phyloP scores from a whole-genome alignment of 306 rosid genomes.

The Amphicarpaea edgeworthii region DNA sequence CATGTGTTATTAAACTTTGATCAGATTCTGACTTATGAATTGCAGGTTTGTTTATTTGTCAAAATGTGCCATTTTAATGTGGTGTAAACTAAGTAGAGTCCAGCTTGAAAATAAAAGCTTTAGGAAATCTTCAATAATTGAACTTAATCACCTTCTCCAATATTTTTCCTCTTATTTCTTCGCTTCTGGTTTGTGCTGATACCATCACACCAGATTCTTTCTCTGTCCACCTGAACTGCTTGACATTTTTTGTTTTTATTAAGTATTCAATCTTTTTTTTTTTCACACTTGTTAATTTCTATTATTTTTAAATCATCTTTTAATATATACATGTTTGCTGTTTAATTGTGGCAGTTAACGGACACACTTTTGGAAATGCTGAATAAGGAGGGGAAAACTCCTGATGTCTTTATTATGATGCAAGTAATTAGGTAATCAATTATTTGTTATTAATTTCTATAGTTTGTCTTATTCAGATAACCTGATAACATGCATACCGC shows the following conservation, averaged over 20 bases:
- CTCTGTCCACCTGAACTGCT: slow-evolving; percentile 5
- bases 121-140: not conserved
- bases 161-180: slow-evolving; percentile 7
- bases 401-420: slow-evolving; percentile 68
- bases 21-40: slow-evolving; percentile 6
- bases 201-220: not conserved
- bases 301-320: slow-evolving; percentile 21
- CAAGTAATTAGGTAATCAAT: slow-evolving; percentile 81
- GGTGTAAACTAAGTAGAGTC: slow-evolving; percentile 20
- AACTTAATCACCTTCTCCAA: slow-evolving; percentile 24
- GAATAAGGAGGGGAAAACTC: slow-evolving; percentile 69
- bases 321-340: slow-evolving; percentile 32
- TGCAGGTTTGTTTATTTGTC: not conserved
- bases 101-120: slow-evolving; percentile 28
- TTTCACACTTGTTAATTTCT: slow-evolving; percentile 11
- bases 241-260: slow-evolving; percentile 1
- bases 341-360: slow-evolving; percentile 67
- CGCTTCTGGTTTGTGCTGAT: slow-evolving; percentile 11
- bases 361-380: slow-evolving; percentile 77
- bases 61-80: not conserved
- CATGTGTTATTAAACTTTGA: not conserved
- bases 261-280: not conserved
- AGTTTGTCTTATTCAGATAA: slow-evolving; percentile 24
- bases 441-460: slow-evolving; percentile 22
- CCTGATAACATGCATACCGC: slow-evolving; percentile 21